A percentile compares a stretch with the other conserved stretches of the same genome.
Conservation (phyloP, 345 rosid species). For the Pseudoturritis turrita region DNA sequence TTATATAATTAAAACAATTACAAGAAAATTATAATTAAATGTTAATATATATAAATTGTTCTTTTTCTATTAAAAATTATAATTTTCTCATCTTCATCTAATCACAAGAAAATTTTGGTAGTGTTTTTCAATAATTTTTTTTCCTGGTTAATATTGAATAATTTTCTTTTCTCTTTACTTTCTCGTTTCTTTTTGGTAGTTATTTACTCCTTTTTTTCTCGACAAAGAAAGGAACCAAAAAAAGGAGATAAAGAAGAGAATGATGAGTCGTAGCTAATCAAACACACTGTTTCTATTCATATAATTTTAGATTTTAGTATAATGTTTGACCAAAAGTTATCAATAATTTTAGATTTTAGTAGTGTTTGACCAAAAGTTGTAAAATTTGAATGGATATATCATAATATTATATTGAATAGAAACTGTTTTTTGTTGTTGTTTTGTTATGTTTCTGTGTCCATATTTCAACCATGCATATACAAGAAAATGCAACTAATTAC, state of each 20-base stretch:
- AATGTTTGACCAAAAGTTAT: constrained; percentile 28
- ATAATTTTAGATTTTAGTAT: neutral
- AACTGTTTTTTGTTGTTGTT: neutral
- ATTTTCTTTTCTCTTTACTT: neutral
- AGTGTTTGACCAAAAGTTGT: constrained; percentile 13
- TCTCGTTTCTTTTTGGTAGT: neutral
- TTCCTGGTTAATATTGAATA: neutral
- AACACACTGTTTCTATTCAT: neutral
- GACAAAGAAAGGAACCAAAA: neutral
- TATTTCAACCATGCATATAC: neutral
- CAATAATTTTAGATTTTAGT: constrained; percentile 13
- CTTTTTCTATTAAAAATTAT: neutral
- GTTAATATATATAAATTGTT: neutral
- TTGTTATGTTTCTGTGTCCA: neutral
- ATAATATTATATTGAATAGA: neutral
- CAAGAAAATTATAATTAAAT: too few relatives aligned
- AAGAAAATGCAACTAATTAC: neutral
- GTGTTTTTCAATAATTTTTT: neutral
- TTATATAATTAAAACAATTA: too few relatives aligned
- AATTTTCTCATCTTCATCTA: neutral
- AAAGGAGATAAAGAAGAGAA: neutral
- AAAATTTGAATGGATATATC: neutral
- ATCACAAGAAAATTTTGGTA: neutral
- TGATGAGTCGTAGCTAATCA: neutral
- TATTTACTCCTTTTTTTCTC: neutral